phyloP scores from a whole-genome alignment of 2,329 filamentous ascomycete species.

The Colletotrichum sansevieriae region DNA sequence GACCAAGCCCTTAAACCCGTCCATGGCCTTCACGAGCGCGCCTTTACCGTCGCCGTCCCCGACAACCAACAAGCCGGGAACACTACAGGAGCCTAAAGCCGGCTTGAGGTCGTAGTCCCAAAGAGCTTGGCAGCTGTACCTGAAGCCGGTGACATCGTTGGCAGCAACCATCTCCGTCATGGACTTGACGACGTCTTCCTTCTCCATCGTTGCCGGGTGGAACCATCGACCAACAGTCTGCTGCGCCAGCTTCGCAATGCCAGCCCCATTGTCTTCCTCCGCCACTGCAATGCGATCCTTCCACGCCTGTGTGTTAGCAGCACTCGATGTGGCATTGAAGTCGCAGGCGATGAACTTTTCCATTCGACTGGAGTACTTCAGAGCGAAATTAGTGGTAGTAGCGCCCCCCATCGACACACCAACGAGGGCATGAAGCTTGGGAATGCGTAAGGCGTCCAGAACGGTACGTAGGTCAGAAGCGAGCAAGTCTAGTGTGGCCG shows the following conservation, averaged over 20 bases:
- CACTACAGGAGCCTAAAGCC: constrained; percentile 64
- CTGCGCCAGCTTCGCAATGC: constrained; percentile 76
- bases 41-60: constrained; percentile 79
- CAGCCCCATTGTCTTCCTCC: constrained; percentile 66
- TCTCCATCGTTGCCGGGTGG: constrained; percentile 67
- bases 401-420: constrained; percentile 88
- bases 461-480: constrained; percentile 76
- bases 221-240: constrained; percentile 85
- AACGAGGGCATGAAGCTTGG: constrained; percentile 74
- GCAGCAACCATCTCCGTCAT: constrained; percentile 77
- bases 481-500: constrained; percentile 74
- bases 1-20: constrained; percentile 73
- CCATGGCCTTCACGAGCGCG: constrained; percentile 83
- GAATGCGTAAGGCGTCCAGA: constrained; percentile 77
- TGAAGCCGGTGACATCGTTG: constrained; percentile 80
- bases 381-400: constrained; percentile 79
- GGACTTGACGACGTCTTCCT: constrained; percentile 60
- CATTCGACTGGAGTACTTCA: constrained; percentile 73
- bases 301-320: constrained; percentile 84
- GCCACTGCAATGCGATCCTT: constrained; percentile 79
- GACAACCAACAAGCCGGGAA: constrained; percentile 77
- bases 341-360: constrained; percentile 79
- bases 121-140: constrained; percentile 75
- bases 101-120: constrained; percentile 78
- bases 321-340: constrained; percentile 79